phyloP scores from a whole-genome alignment of 228 moss, liverwort and hornwort species.

The Sphagnum magellanicum region DNA sequence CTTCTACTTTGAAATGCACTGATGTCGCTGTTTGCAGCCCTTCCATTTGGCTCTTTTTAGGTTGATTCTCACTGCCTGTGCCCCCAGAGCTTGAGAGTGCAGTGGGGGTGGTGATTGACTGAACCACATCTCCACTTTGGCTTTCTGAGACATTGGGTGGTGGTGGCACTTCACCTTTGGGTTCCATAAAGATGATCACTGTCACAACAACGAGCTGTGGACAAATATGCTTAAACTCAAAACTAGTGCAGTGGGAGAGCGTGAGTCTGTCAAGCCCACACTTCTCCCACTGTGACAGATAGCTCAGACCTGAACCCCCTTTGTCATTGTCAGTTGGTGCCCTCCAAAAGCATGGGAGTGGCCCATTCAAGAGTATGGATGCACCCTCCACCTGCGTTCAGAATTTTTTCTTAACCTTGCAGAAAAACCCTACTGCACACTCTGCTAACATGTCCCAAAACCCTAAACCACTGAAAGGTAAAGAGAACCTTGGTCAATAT shows the following conservation, averaged over 20 bases:
- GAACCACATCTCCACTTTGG: constrained; percentile 51
- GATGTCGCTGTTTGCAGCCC: constrained; percentile 15
- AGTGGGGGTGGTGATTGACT: constrained; percentile 14
- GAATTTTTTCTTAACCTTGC: no score
- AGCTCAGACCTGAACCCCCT: constrained; percentile 70
- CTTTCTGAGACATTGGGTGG: constrained; percentile 39
- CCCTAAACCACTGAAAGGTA: no score
- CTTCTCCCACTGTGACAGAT: constrained; percentile 71
- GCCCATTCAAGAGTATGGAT: constrained; percentile 53
- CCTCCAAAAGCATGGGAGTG: constrained; percentile 91
- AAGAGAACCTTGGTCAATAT: no score
- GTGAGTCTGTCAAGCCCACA: constrained; percentile 61
- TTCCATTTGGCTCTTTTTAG: constrained; percentile 20
- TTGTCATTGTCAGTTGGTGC: constrained; percentile 99
- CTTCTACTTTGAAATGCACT: constrained; percentile 47
- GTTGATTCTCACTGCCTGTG: constrained; percentile 3
- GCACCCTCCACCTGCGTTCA: constrained; percentile 38
- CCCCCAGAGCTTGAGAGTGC: constrained; percentile 7
- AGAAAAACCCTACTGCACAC: no score
- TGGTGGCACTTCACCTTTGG: constrained; percentile 40
- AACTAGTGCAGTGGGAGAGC: constrained; percentile 25
- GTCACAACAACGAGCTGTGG: constrained; percentile 31
- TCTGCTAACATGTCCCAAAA: no score
- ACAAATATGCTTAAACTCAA: constrained; percentile 23
- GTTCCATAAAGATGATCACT: constrained; percentile 37